A percentile compares a stretch with the other conserved stretches of the same genome.
phyloP scores from a whole-genome alignment of 2,329 filamentous ascomycete species.

The Ophiocordyceps australis region DNA sequence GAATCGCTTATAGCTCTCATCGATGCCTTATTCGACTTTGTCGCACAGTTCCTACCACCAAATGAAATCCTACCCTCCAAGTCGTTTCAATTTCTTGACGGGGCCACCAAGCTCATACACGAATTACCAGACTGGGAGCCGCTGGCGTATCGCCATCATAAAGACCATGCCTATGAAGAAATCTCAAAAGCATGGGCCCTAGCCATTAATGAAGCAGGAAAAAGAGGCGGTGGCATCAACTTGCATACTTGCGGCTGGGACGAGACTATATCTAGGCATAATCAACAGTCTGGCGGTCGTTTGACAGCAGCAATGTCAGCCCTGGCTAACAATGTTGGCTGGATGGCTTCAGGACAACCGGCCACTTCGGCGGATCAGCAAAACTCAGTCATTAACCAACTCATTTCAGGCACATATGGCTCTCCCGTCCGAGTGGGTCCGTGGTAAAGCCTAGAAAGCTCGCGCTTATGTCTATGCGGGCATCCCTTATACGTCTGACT shows the following conservation, averaged over 20 bases:
- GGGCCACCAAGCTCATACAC: constrained; percentile 80
- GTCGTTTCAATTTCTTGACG: constrained; percentile 76
- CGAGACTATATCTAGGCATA: constrained; percentile 69
- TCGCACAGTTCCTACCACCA: constrained; percentile 85
- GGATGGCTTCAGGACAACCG: constrained; percentile 40
- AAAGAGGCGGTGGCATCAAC: constrained; percentile 78
- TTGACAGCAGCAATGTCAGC: constrained; percentile 66
- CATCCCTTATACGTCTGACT: too few relatives aligned
- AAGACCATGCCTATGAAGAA: constrained; percentile 91
- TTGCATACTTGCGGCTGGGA: constrained; percentile 88
- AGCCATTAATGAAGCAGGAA: constrained; percentile 79
- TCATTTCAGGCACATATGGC: constrained; percentile 41
- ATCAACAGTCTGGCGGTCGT: constrained; percentile 68
- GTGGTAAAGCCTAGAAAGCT: constrained; percentile 21
- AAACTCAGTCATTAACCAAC: constrained; percentile 43
- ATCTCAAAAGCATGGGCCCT: constrained; percentile 85
- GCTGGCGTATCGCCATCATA: constrained; percentile 76
- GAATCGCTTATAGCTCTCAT: constrained; percentile 64
- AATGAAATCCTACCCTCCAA: constrained; percentile 69
- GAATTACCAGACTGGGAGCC: constrained; percentile 81
- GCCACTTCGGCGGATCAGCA: constrained; percentile 19
- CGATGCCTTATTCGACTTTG: constrained; percentile 85
- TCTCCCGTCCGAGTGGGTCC: constrained; percentile 44
- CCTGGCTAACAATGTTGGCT: constrained; percentile 56
- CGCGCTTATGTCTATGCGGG: not conserved